These are phyloP conservation scores for Fragaria nilgerrensis DNA, from an alignment of 306 rosid genomes.

Conservation along the genomic window DNA sequence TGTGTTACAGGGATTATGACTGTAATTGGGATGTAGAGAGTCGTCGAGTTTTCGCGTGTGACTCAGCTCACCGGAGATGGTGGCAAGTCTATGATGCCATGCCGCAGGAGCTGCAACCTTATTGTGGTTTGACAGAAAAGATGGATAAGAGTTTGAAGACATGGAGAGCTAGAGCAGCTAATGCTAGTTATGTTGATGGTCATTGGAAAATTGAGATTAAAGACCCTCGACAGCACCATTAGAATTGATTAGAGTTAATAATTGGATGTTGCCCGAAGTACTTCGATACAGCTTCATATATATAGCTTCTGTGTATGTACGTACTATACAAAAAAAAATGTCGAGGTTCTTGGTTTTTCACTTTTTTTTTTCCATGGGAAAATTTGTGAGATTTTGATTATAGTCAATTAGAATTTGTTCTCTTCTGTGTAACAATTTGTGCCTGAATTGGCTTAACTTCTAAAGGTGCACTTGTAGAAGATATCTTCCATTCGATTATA, in stretches of 20 bases:
- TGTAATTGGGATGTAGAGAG: constrained; percentile 70
- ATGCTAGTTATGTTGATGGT: constrained; percentile 35
- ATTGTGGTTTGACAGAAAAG: constrained; percentile 53
- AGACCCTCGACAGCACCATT: constrained; percentile 53
- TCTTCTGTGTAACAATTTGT: no score
- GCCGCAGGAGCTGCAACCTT: constrained; percentile 43
- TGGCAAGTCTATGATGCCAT: constrained; percentile 70
- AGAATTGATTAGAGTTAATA: neutral
- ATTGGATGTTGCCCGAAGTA: neutral
- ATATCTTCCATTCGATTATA: no score
- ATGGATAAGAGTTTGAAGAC: constrained; percentile 39
- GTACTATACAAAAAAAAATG: neutral
- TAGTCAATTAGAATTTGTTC: no score
- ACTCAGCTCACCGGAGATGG: constrained; percentile 59
- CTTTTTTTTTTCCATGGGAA: neutral
- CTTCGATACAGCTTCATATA: neutral
- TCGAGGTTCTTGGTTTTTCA: neutral
- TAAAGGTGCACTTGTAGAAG: no score
- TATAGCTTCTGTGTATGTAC: neutral
- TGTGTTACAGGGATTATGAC: constrained; percentile 86
- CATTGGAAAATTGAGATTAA: constrained; percentile 60
- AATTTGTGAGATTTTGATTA: neutral
- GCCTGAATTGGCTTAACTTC: no score
- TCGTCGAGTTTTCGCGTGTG: constrained; percentile 49
- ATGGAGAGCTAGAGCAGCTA: constrained; percentile 44